A percentile compares a stretch with the other conserved stretches of the same genome.
Conservation (phyloP, 495 filamentous ascomycete genomes). For the Penicillium canescens region DNA sequence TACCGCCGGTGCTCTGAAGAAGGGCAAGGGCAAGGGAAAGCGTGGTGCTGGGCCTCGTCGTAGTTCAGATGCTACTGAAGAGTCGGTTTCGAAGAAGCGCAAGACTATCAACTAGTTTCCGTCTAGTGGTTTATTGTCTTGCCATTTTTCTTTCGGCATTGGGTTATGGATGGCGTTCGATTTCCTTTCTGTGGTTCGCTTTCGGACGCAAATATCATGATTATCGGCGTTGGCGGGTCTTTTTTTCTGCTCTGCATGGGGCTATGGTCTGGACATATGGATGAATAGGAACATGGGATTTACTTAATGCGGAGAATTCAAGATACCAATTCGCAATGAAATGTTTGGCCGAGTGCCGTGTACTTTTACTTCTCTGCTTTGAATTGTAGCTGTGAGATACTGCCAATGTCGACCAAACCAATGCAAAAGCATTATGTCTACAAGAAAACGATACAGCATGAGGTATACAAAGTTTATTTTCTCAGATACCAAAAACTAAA, state of each 20-base stretch:
- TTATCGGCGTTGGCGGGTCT: conserved; percentile 2
- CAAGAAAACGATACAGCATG: too few relatives aligned
- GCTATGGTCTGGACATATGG: not conserved
- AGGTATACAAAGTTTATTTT: too few relatives aligned
- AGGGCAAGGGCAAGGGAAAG: conserved; percentile 46
- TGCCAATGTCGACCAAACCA: too few relatives aligned
- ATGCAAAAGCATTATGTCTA: too few relatives aligned
- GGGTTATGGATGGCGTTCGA: not conserved
- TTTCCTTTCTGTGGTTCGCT: not conserved
- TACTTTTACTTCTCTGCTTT: too few relatives aligned
- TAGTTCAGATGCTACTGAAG: conserved; percentile 47
- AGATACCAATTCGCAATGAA: not conserved
- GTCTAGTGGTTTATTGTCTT: conserved; percentile 11
- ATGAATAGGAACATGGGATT: too few relatives aligned
- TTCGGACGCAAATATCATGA: not conserved
- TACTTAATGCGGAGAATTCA: too few relatives aligned
- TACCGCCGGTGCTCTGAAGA: conserved; percentile 27
- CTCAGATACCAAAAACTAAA: too few relatives aligned
- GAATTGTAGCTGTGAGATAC: too few relatives aligned
- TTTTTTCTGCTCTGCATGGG: conserved; percentile 1
- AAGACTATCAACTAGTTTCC: conserved; percentile 24
- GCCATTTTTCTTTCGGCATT: not conserved
- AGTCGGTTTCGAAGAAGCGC: conserved; percentile 42
- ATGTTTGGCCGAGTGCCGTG: too few relatives aligned
- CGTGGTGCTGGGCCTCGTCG: conserved; percentile 27